Base-by-base conservation (phyloP, 2,329 filamentous ascomycete genomes). In the Trichoderma harzianum region DNA sequence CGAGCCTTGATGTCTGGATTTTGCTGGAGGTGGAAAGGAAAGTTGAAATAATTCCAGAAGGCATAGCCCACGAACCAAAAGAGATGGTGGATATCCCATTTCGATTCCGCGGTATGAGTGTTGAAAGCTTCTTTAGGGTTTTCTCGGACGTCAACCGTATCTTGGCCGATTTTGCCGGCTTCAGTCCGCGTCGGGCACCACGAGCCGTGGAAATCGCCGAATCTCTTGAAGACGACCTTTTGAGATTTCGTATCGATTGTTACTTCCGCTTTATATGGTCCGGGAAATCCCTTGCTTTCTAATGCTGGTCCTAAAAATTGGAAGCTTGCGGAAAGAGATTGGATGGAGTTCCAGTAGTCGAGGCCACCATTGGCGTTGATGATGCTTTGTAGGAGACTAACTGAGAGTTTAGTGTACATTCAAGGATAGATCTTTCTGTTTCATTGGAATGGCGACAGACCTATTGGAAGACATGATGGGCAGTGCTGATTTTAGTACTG, bases 1-100 rank as follows among this genome's bases (percentile, higher is more conserved):
- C 47, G 30, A 16, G 7, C 39, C 16, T 66, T 21, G 18, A 66
- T 57, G 2, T 66, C 63, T 18, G 63, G 30, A 4, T 53, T n/a
- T 51, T 51, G 43, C 21, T 36, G 7, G 1, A 66, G 47, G 7
- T 55, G 11, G 8, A 66, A 66, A 1, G 63, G 63, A 7, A 66
- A 66, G 8, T 66, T 66, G 28, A 66, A 66, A 2, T 66, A 66
- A 51, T 66, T 66, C 63, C 63, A 66, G 34, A 55, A 57, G 3
- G 63, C 63, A 16, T 57, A 66, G 7, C 63, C 63, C 5, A 55
- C 32, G 14, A 66, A 66, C 14, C 28, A 66, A 11, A 66, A 36
- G 30, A 66, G 63, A 3, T 66, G 26, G 1, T 66, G 63, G 2
- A 32, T 7, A n/a, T 66, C 63, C 63, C 47, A 66, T 7, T 34